Percentiles rank a stretch among this genome's conserved stretches.
Conservation (phyloP, 495 filamentous ascomycete genomes). For the Xylaria telfairii region DNA sequence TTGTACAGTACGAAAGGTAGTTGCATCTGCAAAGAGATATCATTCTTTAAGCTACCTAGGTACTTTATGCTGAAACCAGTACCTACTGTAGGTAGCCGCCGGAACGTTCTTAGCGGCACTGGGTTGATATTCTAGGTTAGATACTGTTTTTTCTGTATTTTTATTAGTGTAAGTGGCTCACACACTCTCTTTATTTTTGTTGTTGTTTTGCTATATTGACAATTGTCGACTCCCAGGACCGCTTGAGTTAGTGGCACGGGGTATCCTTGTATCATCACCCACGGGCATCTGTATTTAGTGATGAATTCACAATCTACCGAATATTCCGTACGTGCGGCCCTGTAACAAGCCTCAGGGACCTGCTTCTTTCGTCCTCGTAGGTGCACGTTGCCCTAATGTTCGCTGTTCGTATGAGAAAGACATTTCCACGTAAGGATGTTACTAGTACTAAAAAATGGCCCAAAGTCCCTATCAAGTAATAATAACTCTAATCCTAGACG, state of each 20-base stretch:
- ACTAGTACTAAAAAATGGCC: not conserved
- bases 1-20: conserved; percentile 7
- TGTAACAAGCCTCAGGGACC: conserved; percentile 14
- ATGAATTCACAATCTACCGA: conserved; percentile 17
- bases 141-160: too few species aligned
- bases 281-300: conserved; percentile 1
- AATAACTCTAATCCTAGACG: conserved; percentile 21
- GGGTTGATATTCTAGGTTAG: too few species aligned
- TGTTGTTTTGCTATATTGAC: not conserved
- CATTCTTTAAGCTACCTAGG: not conserved
- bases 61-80: not conserved
- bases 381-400: not conserved
- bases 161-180: not conserved
- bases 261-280: not conserved
- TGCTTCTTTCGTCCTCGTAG: conserved; percentile 23
- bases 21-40: conserved; percentile 5
- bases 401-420: not conserved
- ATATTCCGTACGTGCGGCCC: conserved; percentile 4
- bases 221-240: not conserved
- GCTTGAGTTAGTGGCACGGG: not conserved
- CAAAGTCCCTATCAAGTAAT: conserved; percentile 10
- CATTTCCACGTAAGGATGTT: not conserved
- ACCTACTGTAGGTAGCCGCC: too few species aligned
- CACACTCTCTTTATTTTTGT: not conserved
- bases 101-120: not conserved